Base-by-base conservation (phyloP, 225 moss, liverwort and hornwort species). In the Neckera pumila region DNA sequence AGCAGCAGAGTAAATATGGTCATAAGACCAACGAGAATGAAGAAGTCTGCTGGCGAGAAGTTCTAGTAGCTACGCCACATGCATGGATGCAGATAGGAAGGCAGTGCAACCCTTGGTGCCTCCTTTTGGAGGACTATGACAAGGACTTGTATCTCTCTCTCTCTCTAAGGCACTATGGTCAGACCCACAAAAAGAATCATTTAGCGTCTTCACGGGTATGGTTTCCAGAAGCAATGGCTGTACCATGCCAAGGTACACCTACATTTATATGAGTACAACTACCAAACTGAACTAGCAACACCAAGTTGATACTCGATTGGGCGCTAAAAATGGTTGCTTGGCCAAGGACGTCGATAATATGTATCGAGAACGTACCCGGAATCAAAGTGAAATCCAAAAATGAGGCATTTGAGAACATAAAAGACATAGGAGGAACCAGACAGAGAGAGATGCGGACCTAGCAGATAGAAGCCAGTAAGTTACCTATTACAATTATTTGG, bases 401-500 rank as follows among this genome's bases (percentile, higher is more conserved):
- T 21, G 49, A 26, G 49, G n/a, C 51, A 66, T n/a, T 85, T 27
- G 45, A 34, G 8, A 33, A 47, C 80, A 74, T 9, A 47, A 61
- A 49, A 49, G 75, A 71, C 30, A 51, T 16, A 81, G 21, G 79
- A 12, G n/a, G 81, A 57, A 87, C 31, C 60, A 72, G 80, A 73
- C 21, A 65, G 58, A 84, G 64, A 36, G 67, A 73, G 47, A 56
- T 77, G 70, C 23, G 38, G n/a, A 65, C 25, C 14, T 33, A 43
- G 67, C 67, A 67, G 40, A 87, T 13, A 43, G 12, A 62, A 81
- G 81, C 30, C 79, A 27, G 34, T 17, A 62, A 85, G 16, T 43
- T 89, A 94, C 94, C 94, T 92, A 82, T 56, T 75, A 84, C 61
- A 84, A 80, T 85, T 71, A 69, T 61, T 76, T 84, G 51, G 86